Base-by-base conservation (phyloP, 2,329 filamentous ascomycete species). In the Raffaelea arxii region DNA sequence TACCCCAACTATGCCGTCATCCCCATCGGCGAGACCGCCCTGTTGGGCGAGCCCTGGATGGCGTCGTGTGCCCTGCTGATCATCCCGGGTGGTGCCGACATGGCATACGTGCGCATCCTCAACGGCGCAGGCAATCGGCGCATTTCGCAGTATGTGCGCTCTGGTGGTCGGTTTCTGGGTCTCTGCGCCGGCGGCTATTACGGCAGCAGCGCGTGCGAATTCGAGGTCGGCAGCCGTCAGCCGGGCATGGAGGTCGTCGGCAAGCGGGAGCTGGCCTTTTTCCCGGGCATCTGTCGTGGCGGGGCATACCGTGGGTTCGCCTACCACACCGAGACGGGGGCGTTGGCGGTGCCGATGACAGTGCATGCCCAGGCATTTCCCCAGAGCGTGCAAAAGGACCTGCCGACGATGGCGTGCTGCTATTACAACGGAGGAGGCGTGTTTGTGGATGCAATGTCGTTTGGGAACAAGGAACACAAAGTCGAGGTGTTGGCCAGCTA, bases 181-280 rank as follows among this genome's bases (percentile, higher is more conserved):
- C 82, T 98, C 56, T 98, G 92, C 61, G 92, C 92, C 2, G 92
- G 92, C 5, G 92, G 85, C 11, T 98, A 98, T 66, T 98, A 95
- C 58, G 92, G 84, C 21, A 81, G 75, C 54, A 71, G 74, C 35
- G 75, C 73, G 52, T 96, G 91, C 60, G 92, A 98, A 62, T 98
- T 97, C 53, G 91, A 97, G 65, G 82, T 92, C 12, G 88, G 89
- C 3, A 80, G 92, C 59, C n/a, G n/a, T n/a, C n/a, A n/a, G n/a
- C 76, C 75, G 54, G 74, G 76, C 2, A 75, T 97, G 67, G 87
- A 94, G 59, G 91, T 98, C 3, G 69, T 94, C 24, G 92, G 92
- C 0, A 74, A 81, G 40, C 75, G 92, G 35, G 92, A 98, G 62
- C 70, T 98, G 43, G 82, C 69, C 0, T 96, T 98, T 68, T 98